A percentile compares a stretch with the other conserved stretches of the same genome.
phyloP scores from a whole-genome alignment of 176 grass and related monocot genomes.

The Eleusine coracana region DNA sequence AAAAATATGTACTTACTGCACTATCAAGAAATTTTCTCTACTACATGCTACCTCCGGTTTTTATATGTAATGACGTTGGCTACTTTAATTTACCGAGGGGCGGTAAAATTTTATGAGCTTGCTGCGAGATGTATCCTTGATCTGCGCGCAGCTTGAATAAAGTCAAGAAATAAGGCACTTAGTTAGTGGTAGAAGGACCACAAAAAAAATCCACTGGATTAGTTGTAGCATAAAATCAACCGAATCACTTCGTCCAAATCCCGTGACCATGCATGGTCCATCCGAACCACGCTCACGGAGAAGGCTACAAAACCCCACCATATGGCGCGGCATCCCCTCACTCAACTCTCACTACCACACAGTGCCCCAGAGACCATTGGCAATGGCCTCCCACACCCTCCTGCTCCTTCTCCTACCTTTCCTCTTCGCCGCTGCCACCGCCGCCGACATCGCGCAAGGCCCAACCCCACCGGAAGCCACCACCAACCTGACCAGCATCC shows the following conservation, averaged over 20 bases:
- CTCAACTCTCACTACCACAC: not conserved
- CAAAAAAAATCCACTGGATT: not conserved
- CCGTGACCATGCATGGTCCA: not conserved
- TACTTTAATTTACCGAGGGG: no score
- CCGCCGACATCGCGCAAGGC: constrained; percentile 27
- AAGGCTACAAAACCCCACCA: not conserved
- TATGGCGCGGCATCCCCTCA: not conserved
- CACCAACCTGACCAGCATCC: constrained; percentile 49
- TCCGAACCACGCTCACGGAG: not conserved
- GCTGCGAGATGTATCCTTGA: no score
- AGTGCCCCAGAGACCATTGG: not conserved
- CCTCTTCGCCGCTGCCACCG: not conserved
- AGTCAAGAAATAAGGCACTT: not conserved
- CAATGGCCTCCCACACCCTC: constrained; percentile 48
- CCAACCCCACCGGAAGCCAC: constrained; percentile 23
- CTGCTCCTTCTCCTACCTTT: constrained; percentile 31
- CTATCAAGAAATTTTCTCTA: no score
- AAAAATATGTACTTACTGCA: no score
- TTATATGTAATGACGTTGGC: no score
- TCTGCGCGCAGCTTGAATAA: not conserved
- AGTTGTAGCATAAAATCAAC: not conserved
- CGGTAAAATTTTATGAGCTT: no score
- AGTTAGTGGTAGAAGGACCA: not conserved
- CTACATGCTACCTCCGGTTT: no score
- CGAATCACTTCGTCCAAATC: not conserved